These are phyloP conservation scores for Fusarium pseudoanthophilum DNA, from an alignment of 2,329 filamentous ascomycete species.

Conservation along the genomic window DNA sequence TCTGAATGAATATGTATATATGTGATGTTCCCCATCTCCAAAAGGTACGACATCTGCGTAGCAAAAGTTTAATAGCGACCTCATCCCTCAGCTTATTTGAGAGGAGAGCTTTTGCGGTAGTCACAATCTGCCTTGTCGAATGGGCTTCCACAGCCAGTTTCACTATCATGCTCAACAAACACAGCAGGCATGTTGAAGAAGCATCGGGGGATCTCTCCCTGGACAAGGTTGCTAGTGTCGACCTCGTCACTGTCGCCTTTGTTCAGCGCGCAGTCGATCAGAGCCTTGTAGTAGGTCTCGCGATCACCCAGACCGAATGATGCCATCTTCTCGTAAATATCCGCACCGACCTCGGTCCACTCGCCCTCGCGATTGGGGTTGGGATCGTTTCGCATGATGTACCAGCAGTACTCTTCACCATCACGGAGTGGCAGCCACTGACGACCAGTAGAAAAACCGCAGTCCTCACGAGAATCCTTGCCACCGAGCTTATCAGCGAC, in stretches of 20 bases:
- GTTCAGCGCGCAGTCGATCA: conserved; percentile 16
- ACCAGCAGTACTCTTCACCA: conserved; percentile 32
- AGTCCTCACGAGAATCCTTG: neutral
- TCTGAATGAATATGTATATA: too few species aligned
- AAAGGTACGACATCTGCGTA: too few species aligned
- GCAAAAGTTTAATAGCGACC: neutral
- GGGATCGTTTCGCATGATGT: conserved; percentile 29
- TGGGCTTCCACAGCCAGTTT: neutral
- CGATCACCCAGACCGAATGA: conserved; percentile 20
- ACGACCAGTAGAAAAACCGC: conserved; percentile 7
- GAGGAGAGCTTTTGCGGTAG: conserved; percentile 4
- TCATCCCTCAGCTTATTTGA: neutral
- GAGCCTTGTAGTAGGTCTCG: conserved; percentile 16
- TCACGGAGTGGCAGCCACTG: conserved; percentile 24
- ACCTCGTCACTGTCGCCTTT: conserved; percentile 6
- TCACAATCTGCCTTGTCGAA: too few species aligned
- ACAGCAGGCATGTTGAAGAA: conserved; percentile 20
- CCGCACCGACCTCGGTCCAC: conserved; percentile 5
- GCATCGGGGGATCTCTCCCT: conserved; percentile 14
- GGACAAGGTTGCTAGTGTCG: conserved; percentile 4
- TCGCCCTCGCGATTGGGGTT: neutral
- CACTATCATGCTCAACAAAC: conserved; percentile 14
- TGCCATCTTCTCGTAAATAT: conserved; percentile 34
- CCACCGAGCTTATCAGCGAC: conserved; percentile 24
- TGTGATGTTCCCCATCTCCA: too few species aligned